Conservation (phyloP, 331 rosid genomes). For the Spiraea crenata region DNA sequence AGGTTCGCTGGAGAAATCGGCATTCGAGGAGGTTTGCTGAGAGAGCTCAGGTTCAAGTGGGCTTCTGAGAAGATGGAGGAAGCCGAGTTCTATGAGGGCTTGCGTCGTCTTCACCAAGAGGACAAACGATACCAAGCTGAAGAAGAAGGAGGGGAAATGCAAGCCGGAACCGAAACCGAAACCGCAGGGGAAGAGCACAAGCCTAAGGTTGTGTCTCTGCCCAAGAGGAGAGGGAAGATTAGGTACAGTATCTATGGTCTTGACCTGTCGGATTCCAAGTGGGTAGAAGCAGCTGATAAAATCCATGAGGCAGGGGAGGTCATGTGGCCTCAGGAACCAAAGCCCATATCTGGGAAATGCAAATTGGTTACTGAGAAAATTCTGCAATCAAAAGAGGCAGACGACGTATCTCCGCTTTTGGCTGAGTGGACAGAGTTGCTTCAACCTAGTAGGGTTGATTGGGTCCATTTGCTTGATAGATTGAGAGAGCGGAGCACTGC, state of each 20-base stretch:
- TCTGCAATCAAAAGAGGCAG: conserved; percentile 43
- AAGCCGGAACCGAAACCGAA: conserved; percentile 19
- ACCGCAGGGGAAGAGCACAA: conserved; percentile 24
- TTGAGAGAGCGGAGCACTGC: conserved; percentile 51
- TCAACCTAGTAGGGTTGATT: conserved; percentile 73
- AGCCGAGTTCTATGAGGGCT: conserved; percentile 63
- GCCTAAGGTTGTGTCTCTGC: conserved; percentile 52
- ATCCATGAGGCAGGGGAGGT: conserved; percentile 60
- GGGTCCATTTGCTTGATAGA: conserved; percentile 64
- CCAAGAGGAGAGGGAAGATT: conserved; percentile 77
- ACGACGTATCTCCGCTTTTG: conserved; percentile 51
- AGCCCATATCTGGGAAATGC: conserved; percentile 65
- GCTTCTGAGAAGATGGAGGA: conserved; percentile 92
- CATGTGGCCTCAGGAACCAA: conserved; percentile 67
- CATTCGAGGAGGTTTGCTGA: conserved; percentile 72
- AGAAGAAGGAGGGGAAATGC: conserved; percentile 14
- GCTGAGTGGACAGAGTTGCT: conserved; percentile 79
- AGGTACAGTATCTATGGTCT: conserved; percentile 79
- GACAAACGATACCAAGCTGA: conserved; percentile 29
- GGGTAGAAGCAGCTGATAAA: conserved; percentile 73
- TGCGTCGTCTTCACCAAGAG: conserved; percentile 51
- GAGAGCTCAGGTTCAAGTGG: conserved; percentile 94
- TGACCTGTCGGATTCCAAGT: conserved; percentile 74
- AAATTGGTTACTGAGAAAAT: conserved; percentile 58
- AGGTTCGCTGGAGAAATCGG: conserved; percentile 89